A percentile compares a stretch with the other conserved stretches of the same genome.
Conservation (phyloP, 768 basidiomycete genomes). For the Xerocomus spinulosus region DNA sequence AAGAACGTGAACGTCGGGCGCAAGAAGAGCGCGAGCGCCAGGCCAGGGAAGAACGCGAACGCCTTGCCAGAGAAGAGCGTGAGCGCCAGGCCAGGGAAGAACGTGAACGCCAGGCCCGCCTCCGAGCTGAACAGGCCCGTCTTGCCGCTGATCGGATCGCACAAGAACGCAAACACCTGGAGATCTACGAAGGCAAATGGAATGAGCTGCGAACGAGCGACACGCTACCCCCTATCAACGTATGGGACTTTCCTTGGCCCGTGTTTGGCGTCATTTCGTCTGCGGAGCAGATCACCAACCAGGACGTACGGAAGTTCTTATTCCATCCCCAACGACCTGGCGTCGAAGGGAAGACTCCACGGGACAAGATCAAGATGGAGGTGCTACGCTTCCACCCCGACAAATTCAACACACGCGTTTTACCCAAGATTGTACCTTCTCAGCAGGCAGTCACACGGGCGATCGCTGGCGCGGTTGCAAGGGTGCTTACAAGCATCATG, state of each 20-base stretch:
- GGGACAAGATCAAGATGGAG: slow-evolving; percentile 40
- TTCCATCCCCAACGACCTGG: slow-evolving; percentile 32
- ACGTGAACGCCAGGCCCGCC: slow-evolving; percentile 13
- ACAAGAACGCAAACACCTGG: slow-evolving; percentile 12
- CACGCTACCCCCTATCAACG: slow-evolving; percentile 19
- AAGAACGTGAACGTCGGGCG: not conserved
- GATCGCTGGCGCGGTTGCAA: slow-evolving; percentile 37
- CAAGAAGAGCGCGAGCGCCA: no score
- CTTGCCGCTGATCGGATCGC: slow-evolving; percentile 5
- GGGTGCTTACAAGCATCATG: slow-evolving; percentile 38
- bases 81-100: slow-evolving; percentile 1
- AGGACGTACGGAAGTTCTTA: slow-evolving; percentile 37
- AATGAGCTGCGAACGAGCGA: slow-evolving; percentile 26
- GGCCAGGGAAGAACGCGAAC: not conserved
- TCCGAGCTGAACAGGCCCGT: slow-evolving; percentile 18
- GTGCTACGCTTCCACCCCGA: slow-evolving; percentile 55
- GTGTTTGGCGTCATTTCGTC: slow-evolving; percentile 22
- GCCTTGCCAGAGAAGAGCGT: not conserved
- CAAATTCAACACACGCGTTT: slow-evolving; percentile 39
- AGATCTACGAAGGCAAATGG: slow-evolving; percentile 37
- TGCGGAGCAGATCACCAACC: slow-evolving; percentile 33
- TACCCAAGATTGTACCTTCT: slow-evolving; percentile 31
- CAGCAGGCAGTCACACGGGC: slow-evolving; percentile 33
- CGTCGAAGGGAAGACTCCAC: slow-evolving; percentile 28
- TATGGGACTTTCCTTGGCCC: slow-evolving; percentile 44